Conservation (phyloP, 139 green algal species). For the Chlamydomonas incerta region DNA sequence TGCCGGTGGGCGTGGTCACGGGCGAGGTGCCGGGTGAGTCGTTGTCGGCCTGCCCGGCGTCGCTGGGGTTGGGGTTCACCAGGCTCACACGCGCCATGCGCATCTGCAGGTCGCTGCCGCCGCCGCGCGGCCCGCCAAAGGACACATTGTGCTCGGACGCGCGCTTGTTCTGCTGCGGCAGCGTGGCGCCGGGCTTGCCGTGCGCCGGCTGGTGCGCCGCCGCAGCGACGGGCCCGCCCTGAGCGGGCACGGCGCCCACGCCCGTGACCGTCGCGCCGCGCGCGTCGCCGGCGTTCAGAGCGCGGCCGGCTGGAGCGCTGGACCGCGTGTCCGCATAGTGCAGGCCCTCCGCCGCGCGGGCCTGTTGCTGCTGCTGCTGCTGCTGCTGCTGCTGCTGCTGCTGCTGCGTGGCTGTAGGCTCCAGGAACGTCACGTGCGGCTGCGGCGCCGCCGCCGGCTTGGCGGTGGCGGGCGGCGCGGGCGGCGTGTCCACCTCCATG, state of each 20-base stretch:
- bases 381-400: neutral
- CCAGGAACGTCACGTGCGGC: neutral
- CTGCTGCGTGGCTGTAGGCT: neutral
- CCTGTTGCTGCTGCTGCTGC: neutral
- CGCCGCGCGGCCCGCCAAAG: neutral
- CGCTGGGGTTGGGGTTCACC: constrained; percentile 1
- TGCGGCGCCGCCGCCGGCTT: neutral
- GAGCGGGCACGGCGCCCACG: neutral
- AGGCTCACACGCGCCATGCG: constrained; percentile 23
- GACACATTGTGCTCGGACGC: constrained; percentile 15
- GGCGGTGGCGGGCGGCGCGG: neutral
- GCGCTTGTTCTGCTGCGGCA: constrained; percentile 23
- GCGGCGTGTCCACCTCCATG: constrained; percentile 15
- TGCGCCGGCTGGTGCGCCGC: neutral
- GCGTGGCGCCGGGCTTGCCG: constrained; percentile 28
- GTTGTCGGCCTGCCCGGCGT: neutral
- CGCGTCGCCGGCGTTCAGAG: neutral
- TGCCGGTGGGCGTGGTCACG: neutral
- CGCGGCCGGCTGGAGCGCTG: neutral
- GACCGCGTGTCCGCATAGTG: neutral
- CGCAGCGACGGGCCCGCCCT: too few species aligned
- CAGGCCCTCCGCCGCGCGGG: neutral
- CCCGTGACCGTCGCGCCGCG: neutral
- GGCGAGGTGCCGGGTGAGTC: neutral
- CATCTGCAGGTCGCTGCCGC: neutral